Percentiles rank a stretch among this genome's conserved stretches.
These are phyloP conservation scores for Peniophora sp. DNA, from an alignment of 1,284 basidiomycete genomes.

Conservation along the genomic window DNA sequence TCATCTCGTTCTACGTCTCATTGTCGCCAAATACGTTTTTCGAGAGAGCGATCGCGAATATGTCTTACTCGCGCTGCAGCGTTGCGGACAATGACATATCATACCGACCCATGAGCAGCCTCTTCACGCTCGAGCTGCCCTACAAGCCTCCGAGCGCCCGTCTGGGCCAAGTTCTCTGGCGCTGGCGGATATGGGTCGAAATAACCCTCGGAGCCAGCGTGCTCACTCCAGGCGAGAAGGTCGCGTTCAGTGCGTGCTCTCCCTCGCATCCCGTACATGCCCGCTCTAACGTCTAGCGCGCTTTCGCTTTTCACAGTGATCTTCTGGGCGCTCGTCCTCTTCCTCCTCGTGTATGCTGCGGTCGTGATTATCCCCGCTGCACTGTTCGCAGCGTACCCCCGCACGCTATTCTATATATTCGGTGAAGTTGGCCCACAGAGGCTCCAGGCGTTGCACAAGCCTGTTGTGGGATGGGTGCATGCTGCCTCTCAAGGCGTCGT, in stretches of 20 bases:
- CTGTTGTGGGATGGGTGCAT: not conserved
- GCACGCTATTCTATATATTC: conserved; percentile 1
- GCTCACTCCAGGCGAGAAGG: not conserved
- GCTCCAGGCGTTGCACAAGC: not conserved
- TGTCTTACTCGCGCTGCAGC: not conserved
- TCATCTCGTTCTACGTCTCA: too few relatives aligned
- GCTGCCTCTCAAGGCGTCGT: not conserved
- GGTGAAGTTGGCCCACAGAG: not conserved
- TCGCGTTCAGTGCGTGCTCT: conserved; percentile 2
- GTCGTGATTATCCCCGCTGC: not conserved
- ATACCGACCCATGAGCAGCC: not conserved
- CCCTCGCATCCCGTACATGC: not conserved
- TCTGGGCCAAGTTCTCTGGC: not conserved
- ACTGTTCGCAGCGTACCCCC: not conserved
- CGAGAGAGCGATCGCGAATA: not conserved
- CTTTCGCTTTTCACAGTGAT: not conserved
- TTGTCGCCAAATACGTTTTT: too few relatives aligned
- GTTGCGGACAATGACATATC: not conserved
- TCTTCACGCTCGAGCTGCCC: not conserved
- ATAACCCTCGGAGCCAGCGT: conserved; percentile 1
- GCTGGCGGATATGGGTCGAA: not conserved
- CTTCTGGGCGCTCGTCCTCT: not conserved
- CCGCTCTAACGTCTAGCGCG: not conserved
- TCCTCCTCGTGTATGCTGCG: not conserved
- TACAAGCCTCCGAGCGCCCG: not conserved